Conservation (phyloP, 2,329 filamentous ascomycete genomes). For the Colletotrichum liaoningense region DNA sequence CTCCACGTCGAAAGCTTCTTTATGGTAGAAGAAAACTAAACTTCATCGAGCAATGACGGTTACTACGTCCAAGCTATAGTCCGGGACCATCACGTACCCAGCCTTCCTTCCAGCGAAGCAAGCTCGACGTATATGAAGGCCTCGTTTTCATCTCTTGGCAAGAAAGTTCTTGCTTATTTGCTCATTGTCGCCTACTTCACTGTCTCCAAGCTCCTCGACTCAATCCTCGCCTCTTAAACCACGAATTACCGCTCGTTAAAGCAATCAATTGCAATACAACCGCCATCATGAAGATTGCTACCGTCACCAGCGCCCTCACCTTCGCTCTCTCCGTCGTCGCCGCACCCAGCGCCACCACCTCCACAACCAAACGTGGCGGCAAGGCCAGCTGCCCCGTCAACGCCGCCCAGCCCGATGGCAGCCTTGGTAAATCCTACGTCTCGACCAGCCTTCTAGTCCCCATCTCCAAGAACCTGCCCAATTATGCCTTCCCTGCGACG, state of each 20-base stretch:
- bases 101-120: neutral
- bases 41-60: neutral
- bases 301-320: conserved; percentile 3
- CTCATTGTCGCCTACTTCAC: neutral
- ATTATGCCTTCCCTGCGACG: conserved; percentile 13
- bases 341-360: neutral
- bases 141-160: neutral
- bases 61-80: neutral
- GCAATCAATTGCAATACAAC: neutral
- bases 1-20: neutral
- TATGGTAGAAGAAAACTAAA: neutral
- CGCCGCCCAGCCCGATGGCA: conserved; percentile 28
- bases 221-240: neutral
- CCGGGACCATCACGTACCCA: neutral
- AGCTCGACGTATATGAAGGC: neutral
- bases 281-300: conserved; percentile 22
- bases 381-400: conserved; percentile 21
- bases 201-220: neutral
- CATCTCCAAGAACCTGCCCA: conserved; percentile 21
- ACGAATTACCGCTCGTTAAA: neutral
- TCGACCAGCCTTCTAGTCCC: conserved; percentile 21
- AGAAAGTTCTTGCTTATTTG: neutral
- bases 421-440: conserved; percentile 18
- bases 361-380: neutral
- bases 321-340: conserved; percentile 10